A percentile compares a stretch with the other conserved stretches of the same genome.
Conservation (phyloP, 208 protist species). For the Crithidia thermophila region DNA sequence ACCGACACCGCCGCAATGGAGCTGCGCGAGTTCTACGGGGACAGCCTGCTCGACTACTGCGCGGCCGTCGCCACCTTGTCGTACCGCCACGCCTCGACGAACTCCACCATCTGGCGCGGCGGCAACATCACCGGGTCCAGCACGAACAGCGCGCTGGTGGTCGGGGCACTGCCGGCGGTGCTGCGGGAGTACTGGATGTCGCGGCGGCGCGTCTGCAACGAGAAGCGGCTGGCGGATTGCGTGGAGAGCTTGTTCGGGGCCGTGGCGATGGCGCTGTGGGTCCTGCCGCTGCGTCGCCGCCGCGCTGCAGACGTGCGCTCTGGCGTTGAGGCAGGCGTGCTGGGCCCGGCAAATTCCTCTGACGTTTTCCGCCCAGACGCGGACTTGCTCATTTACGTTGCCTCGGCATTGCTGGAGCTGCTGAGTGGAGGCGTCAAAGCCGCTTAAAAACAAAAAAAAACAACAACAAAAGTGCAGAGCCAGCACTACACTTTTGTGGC, state of each 20-base stretch:
- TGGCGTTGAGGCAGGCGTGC: no score
- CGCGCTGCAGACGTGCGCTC: neutral
- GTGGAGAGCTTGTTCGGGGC: conserved; percentile 62
- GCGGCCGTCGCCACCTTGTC: conserved; percentile 19
- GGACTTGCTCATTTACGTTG: conserved; percentile 19
- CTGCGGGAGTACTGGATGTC: conserved; percentile 33
- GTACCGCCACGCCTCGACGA: conserved; percentile 16
- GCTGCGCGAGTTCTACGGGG: conserved; percentile 49
- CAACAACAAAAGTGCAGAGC: neutral
- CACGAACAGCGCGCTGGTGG: conserved; percentile 33
- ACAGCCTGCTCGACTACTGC: conserved; percentile 56
- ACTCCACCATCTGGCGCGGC: conserved; percentile 25
- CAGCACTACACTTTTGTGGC: no score
- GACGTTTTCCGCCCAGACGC: no score
- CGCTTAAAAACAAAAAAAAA: neutral
- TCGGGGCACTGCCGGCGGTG: conserved; percentile 20
- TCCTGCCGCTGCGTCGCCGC: conserved; percentile 27
- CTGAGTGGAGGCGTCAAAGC: conserved; percentile 3
- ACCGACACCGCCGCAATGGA: conserved; percentile 33
- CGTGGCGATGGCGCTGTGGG: conserved; percentile 47
- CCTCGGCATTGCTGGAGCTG: conserved; percentile 31
- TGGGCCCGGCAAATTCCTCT: no score
- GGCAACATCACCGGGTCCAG: conserved; percentile 23
- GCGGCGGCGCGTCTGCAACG: conserved; percentile 26
- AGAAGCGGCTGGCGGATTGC: conserved; percentile 50